Base-by-base conservation (phyloP, 2,329 filamentous ascomycete genomes). In the Colletotrichum caudatum region DNA sequence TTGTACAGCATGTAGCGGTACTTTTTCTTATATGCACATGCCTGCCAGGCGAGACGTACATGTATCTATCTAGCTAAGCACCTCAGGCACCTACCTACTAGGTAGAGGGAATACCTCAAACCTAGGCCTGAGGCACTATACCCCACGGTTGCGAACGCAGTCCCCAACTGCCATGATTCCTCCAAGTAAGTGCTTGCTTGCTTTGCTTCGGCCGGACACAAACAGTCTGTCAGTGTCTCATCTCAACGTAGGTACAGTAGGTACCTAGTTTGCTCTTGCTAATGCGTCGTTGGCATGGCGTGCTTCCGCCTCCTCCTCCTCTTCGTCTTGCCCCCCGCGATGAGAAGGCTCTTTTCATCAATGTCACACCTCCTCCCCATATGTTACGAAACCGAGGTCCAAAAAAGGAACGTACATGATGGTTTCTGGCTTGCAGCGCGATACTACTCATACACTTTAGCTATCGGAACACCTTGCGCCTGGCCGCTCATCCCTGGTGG, bases 401-500 rank as follows among this genome's bases (percentile, higher is more conserved):
- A 48, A 48, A 23, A 20, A 20, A 48, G 9, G 8, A 23, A 46
- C 44, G 20, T 46, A 46, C 20, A 46, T 4, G 20, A 11, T n/a
- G 44, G 8, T 6, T 59, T 65, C 35, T 20, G 44, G 48, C 26
- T 14, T 39, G 68, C 57, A 67, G 57, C 41, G 41, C 18, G 33
- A 7, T 44, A 20, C 16, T 41, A 41, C 41, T 7, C 8, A 59
- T 54, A 69, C 59, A 54, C 51, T 69, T 69, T 71, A 8, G 16
- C 54, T 64, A 20, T 54, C 64, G 54, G 59, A 63, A 64, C 53
- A 68, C 69, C 64, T 71, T 37, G 44, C 53, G 53, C 64, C 58
- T 69, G 64, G 51, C 46, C 64, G 69, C 69, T 69, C 65, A 58
- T 69, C 65, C 65, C 65, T 69, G 53, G 58, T 69, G 20, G 39